Evolutionary conservation across 2,329 filamentous ascomycete species (phyloP).

Genomic region (Tolypocladium endophyticum): DNA sequence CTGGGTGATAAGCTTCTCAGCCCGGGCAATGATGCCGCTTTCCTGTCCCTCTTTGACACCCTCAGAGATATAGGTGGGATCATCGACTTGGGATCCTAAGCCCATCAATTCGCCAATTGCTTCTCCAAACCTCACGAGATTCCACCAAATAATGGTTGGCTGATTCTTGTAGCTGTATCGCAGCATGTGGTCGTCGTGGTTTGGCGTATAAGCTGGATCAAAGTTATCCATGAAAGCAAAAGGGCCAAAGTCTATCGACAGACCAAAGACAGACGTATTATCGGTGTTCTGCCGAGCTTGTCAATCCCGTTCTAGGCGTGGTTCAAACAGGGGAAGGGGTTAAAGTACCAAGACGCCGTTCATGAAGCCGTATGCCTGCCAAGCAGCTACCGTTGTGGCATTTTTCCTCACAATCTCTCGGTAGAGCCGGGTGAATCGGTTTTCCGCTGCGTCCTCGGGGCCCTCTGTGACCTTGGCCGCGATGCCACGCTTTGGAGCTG

Average conservation of each 20-base stretch:
- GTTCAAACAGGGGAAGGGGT: background rate
- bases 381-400: slow-evolving; percentile 77
- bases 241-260: slow-evolving; percentile 90
- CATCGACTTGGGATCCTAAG: slow-evolving; percentile 61
- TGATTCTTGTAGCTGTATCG: slow-evolving; percentile 92
- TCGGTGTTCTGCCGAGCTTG: slow-evolving; percentile 60
- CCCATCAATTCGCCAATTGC: slow-evolving; percentile 81
- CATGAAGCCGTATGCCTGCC: slow-evolving; percentile 99
- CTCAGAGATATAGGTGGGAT: slow-evolving; percentile 56
- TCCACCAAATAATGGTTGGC: slow-evolving; percentile 97
- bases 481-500: slow-evolving; percentile 39
- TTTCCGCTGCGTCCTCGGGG: slow-evolving; percentile 58
- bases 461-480: slow-evolving; percentile 54
- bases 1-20: slow-evolving; percentile 72
- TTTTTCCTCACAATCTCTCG: slow-evolving; percentile 80
- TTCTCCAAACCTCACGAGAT: slow-evolving; percentile 84
- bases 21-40: slow-evolving; percentile 61
- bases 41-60: slow-evolving; percentile 57
- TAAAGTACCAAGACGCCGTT: slow-evolving; percentile 67
- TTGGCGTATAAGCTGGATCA: slow-evolving; percentile 87
- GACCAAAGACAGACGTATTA: slow-evolving; percentile 82
- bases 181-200: slow-evolving; percentile 83
- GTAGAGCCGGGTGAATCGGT: slow-evolving; percentile 79
- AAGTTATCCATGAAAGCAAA: slow-evolving; percentile 98
- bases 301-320: slow-evolving; percentile 8